Percentiles rank a stretch among this genome's conserved stretches.
phyloP scores from a whole-genome alignment of 1,284 basidiomycete species.

The Trichosporon inkin region DNA sequence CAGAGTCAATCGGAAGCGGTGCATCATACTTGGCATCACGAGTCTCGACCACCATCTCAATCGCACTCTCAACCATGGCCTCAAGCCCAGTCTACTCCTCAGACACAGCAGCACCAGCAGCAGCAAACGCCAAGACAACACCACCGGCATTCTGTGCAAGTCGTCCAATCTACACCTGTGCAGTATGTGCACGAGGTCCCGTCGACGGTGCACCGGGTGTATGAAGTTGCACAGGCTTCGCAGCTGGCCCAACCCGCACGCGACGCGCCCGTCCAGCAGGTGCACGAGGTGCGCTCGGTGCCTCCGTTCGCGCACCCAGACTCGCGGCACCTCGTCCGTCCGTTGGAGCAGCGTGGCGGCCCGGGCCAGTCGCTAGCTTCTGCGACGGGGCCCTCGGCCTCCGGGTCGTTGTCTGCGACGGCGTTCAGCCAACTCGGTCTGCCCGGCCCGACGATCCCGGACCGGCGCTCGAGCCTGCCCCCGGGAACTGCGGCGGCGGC shows the following conservation, averaged over 20 bases:
- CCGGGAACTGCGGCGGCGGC: not conserved
- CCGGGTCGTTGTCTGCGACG: not conserved
- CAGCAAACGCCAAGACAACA: no score
- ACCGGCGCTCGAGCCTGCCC: not conserved
- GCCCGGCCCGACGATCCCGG: not conserved
- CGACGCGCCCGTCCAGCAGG: not conserved
- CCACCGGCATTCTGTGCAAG: not conserved
- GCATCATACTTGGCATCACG: not conserved
- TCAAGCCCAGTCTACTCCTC: no score
- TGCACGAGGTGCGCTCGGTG: not conserved
- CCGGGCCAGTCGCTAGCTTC: not conserved
- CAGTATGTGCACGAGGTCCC: not conserved
- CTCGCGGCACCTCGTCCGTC: not conserved
- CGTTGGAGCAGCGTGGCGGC: not conserved
- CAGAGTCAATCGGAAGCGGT: not conserved
- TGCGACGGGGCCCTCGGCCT: not conserved
- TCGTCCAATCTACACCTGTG: not conserved
- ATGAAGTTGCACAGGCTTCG: not conserved
- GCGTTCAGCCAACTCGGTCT: not conserved
- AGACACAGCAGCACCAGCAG: no score
- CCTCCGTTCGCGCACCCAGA: not conserved
- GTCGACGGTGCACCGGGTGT: not conserved
- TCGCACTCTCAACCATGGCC: no score
- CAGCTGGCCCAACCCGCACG: not conserved
- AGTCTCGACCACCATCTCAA: not conserved